These are phyloP conservation scores for Poa annua DNA, from an alignment of 176 grass and related monocot species.

Conservation along the genomic window DNA sequence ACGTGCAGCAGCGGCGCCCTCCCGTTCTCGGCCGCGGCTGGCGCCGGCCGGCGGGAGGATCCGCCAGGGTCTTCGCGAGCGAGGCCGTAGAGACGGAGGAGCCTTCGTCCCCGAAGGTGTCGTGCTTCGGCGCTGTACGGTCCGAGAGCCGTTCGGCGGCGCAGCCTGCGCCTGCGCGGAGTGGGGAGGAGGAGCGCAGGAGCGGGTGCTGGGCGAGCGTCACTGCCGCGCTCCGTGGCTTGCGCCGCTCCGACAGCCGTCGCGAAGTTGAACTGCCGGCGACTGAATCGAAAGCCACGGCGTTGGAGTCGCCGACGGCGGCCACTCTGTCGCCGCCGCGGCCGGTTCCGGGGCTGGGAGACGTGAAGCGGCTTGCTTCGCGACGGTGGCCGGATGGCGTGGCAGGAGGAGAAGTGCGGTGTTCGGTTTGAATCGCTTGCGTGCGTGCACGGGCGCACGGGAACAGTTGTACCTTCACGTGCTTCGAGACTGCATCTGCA, in stretches of 20 bases:
- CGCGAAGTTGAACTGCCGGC: not conserved
- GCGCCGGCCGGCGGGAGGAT: constrained; percentile 33
- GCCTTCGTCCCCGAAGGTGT: constrained; percentile 56
- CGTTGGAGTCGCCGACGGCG: not conserved
- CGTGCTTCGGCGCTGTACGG: constrained; percentile 41
- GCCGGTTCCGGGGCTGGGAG: constrained; percentile 21
- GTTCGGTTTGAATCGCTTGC: constrained; percentile 12
- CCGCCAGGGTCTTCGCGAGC: constrained; percentile 48
- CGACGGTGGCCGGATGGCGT: constrained; percentile 46
- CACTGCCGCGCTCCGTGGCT: not conserved
- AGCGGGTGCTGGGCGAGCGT: constrained; percentile 41
- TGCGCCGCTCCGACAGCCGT: not conserved
- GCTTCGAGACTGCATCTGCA: not conserved
- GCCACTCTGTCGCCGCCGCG: constrained; percentile 26
- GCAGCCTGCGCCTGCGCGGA: not conserved
- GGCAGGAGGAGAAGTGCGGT: not conserved
- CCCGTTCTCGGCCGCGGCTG: constrained; percentile 12
- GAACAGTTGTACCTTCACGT: not conserved
- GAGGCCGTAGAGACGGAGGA: constrained; percentile 46
- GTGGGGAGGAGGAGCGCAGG: not conserved
- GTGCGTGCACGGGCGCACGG: not conserved
- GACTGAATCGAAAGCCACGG: not conserved
- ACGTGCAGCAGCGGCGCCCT: not conserved
- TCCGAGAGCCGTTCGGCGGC: not conserved
- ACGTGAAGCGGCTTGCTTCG: constrained; percentile 46